Conservation (phyloP, 345 rosid species). For the Populus nigra region DNA sequence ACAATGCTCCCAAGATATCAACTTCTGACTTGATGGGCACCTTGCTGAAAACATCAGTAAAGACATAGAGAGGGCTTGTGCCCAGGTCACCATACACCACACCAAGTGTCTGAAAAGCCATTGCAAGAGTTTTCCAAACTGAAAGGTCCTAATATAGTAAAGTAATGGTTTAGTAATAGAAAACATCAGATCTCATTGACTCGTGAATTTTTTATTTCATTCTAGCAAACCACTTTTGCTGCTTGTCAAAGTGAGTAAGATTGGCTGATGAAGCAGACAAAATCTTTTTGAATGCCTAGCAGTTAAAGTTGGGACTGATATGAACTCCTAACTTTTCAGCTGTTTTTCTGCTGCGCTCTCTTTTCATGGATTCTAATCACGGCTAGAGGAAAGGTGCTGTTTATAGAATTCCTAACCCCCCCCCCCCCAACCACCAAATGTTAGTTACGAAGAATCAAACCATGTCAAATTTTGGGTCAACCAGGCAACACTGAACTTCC, state of each 20-base stretch:
- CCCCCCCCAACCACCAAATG: background rate
- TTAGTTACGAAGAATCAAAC: background rate
- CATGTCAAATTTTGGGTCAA: background rate
- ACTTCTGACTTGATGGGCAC: conserved; percentile 71
- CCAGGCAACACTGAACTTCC: background rate
- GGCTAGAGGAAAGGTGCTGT: background rate
- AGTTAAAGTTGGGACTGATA: background rate
- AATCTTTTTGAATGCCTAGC: background rate
- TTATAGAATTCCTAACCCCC: background rate
- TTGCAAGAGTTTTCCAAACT: conserved; percentile 57
- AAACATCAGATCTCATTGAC: background rate
- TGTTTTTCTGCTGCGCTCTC: background rate
- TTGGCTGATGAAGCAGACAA: background rate
- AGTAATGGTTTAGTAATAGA: conserved; percentile 22
- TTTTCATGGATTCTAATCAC: background rate
- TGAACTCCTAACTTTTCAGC: conserved; percentile 3
- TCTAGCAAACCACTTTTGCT: background rate
- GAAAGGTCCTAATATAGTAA: conserved; percentile 57
- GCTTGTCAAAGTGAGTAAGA: background rate
- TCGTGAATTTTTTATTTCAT: background rate
- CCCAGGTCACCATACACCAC: conserved; percentile 99
- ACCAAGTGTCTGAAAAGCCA: conserved; percentile 98
- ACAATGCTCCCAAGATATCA: conserved; percentile 92
- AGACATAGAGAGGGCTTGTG: conserved; percentile 93
- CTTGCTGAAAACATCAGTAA: conserved; percentile 88